These are phyloP conservation scores for Fusarium compactum DNA, from an alignment of 2,329 filamentous ascomycete genomes.

Conservation along the genomic window DNA sequence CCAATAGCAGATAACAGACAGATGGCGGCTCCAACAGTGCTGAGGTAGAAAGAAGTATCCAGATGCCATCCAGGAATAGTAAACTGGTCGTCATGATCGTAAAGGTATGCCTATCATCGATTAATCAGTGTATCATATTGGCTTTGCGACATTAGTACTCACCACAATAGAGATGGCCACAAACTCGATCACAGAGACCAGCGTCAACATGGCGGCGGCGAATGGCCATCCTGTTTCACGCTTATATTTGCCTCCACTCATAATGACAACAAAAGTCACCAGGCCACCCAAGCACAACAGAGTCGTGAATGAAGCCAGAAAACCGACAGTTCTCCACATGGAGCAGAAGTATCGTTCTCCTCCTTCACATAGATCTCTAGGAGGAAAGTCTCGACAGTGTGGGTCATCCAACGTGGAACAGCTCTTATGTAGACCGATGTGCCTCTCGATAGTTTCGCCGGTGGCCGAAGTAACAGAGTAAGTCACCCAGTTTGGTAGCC, in stretches of 20 bases:
- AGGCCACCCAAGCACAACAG: constrained; percentile 85
- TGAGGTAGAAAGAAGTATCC: constrained; percentile 82
- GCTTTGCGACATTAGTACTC: constrained; percentile 54
- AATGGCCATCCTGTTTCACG: constrained; percentile 87
- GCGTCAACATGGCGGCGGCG: constrained; percentile 72
- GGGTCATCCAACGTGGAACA: constrained; percentile 77
- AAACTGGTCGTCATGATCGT: constrained; percentile 86
- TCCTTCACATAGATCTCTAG: constrained; percentile 52
- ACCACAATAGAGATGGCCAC: constrained; percentile 87
- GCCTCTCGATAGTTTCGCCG: constrained; percentile 64
- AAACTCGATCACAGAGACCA: constrained; percentile 77
- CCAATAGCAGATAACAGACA: constrained; percentile 66
- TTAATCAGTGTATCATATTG: constrained; percentile 7
- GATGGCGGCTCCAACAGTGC: constrained; percentile 66
- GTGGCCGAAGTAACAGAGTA: constrained; percentile 67
- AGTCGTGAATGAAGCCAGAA: constrained; percentile 85
- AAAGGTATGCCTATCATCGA: constrained; percentile 77
- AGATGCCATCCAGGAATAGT: constrained; percentile 82
- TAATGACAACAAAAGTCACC: constrained; percentile 82
- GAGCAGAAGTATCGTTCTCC: constrained; percentile 82
- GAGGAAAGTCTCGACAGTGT: constrained; percentile 64
- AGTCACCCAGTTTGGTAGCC: constrained; percentile 77
- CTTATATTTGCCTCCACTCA: constrained; percentile 82
- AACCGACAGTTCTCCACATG: constrained; percentile 90
- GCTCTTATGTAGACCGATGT: constrained; percentile 82